A percentile compares a stretch with the other conserved stretches of the same genome.
Evolutionary conservation across 73 alveolate species (phyloP).

Genomic region (Blepharisma japonicum): DNA sequence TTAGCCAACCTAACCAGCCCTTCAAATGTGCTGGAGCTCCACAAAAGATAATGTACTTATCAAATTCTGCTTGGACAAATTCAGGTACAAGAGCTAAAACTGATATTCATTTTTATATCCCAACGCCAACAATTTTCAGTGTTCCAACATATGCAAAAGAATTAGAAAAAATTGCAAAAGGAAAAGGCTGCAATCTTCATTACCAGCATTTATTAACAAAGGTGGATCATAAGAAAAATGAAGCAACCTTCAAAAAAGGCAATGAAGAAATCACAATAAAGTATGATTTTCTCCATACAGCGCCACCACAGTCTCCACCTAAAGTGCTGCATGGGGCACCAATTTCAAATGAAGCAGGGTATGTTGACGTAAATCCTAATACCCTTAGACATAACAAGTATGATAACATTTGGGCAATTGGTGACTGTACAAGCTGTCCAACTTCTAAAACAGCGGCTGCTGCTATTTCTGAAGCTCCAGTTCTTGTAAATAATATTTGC

Average conservation of each 20-base stretch:
- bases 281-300: constrained; percentile 73
- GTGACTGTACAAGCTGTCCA: constrained; percentile 64
- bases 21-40: constrained; percentile 93
- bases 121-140: constrained; percentile 63
- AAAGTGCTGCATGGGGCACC: constrained; percentile 53
- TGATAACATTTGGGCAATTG: constrained; percentile 68
- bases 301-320: constrained; percentile 70
- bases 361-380: constrained; percentile 59
- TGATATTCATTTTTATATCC: constrained; percentile 52
- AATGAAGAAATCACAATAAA: constrained; percentile 44
- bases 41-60: constrained; percentile 55
- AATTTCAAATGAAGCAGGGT: constrained; percentile 66
- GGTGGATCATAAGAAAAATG: constrained; percentile 57
- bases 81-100: constrained; percentile 33
- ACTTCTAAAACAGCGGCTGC: constrained; percentile 88
- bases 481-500: constrained; percentile 57
- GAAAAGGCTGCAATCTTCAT: constrained; percentile 53
- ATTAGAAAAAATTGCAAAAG: constrained; percentile 41
- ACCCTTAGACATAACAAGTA: constrained; percentile 65
- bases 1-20: constrained; percentile 72
- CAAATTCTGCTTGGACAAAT: constrained; percentile 61
- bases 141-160: constrained; percentile 64
- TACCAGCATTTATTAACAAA: constrained; percentile 50
- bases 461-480: constrained; percentile 73
- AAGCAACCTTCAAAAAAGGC: constrained; percentile 54